These are phyloP conservation scores for Cytospora chrysosperma DNA, from an alignment of 2,329 filamentous ascomycete genomes.

Conservation along the genomic window DNA sequence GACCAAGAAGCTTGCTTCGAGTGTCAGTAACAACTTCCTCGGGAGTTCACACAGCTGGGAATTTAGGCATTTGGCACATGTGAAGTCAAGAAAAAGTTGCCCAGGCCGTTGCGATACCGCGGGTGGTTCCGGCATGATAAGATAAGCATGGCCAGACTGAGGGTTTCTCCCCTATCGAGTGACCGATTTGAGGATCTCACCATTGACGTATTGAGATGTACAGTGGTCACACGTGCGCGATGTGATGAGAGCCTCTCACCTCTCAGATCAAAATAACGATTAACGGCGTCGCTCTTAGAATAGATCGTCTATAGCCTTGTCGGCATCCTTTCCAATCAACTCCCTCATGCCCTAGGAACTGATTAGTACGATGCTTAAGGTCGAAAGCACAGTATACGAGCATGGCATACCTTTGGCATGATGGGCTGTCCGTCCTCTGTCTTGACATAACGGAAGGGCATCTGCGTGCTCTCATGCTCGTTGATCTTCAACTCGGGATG, in stretches of 20 bases:
- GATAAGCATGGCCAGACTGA: constrained; percentile 8
- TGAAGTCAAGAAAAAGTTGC: neutral
- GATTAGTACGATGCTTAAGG: constrained; percentile 27
- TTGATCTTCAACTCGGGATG: constrained; percentile 87
- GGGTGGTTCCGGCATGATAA: constrained; percentile 20
- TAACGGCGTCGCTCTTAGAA: constrained; percentile 48
- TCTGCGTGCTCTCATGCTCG: constrained; percentile 89
- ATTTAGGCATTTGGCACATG: too few relatives aligned
- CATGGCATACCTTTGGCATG: constrained; percentile 76
- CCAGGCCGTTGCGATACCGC: neutral
- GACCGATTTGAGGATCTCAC: neutral
- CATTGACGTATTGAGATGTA: neutral
- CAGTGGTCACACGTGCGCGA: neutral
- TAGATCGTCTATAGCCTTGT: constrained; percentile 86
- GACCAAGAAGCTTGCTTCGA: neutral
- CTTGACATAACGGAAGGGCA: constrained; percentile 96
- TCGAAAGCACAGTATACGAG: neutral
- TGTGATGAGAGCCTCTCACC: neutral
- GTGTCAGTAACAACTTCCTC: neutral
- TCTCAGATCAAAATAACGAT: neutral
- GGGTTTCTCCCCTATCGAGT: neutral
- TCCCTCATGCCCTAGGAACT: constrained; percentile 83
- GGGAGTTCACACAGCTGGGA: neutral
- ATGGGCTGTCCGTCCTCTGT: constrained; percentile 73
- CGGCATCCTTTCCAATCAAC: constrained; percentile 87